Percentiles rank a stretch among this genome's conserved stretches.
These are phyloP conservation scores for Claviceps sp. DNA, from an alignment of 2,329 filamentous ascomycete genomes.

Conservation along the genomic window DNA sequence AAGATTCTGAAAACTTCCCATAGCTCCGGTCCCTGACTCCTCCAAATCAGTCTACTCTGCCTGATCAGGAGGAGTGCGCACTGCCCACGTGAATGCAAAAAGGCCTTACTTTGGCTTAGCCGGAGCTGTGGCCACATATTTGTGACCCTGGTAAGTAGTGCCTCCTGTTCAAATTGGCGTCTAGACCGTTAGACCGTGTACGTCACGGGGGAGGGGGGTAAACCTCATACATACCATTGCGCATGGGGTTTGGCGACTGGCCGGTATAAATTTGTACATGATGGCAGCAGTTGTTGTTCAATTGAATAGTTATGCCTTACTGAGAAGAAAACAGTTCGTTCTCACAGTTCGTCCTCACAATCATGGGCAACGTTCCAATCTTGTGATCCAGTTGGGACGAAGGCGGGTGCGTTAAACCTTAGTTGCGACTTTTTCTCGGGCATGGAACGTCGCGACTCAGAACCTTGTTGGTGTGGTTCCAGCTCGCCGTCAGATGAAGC, in stretches of 20 bases:
- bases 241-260: not conserved
- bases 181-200: constrained; percentile 2
- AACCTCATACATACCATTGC: not conserved
- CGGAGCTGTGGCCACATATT: not conserved
- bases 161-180: not conserved
- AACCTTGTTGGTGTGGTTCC: not conserved
- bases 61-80: not conserved
- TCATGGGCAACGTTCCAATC: not conserved
- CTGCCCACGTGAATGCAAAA: constrained; percentile 2
- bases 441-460: not conserved
- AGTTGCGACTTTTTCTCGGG: not conserved
- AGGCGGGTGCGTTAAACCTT: not conserved
- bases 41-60: not conserved
- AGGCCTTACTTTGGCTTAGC: constrained; percentile 1
- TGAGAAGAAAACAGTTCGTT: not conserved
- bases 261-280: not conserved
- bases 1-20: not conserved
- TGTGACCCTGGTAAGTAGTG: not conserved
- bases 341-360: not conserved
- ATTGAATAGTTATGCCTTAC: not conserved
- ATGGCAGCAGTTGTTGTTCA: not conserved
- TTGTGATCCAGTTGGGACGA: not conserved
- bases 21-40: not conserved
- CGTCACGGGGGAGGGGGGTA: constrained; percentile 3
- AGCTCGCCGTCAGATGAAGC: not conserved